A percentile compares a stretch with the other conserved stretches of the same genome.
phyloP scores from a whole-genome alignment of 2,329 filamentous ascomycete species.

The Thelonectria rubi region DNA sequence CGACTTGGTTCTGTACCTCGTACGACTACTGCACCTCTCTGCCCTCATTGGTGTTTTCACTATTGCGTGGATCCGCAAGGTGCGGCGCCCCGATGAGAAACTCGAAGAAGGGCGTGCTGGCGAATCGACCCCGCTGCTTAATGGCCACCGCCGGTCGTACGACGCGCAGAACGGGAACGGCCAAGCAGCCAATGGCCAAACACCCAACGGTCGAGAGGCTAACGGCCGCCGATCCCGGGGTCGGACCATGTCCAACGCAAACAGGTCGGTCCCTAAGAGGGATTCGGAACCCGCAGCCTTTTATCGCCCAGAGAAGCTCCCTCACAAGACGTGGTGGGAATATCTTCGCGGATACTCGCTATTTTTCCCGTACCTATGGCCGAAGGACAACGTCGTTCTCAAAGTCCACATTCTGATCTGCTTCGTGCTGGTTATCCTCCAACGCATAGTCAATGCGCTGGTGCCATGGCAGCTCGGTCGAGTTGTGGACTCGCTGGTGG shows the following conservation, averaged over 20 bases:
- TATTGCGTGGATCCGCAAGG: slow-evolving; percentile 54
- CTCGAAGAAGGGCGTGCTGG: slow-evolving; percentile 54
- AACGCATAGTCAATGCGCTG: slow-evolving; percentile 85
- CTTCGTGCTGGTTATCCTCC: slow-evolving; percentile 80
- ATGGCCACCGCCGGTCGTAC: slow-evolving; percentile 50
- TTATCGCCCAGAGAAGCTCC: slow-evolving; percentile 86
- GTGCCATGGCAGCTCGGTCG: slow-evolving; percentile 83
- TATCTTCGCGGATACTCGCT: slow-evolving; percentile 91
- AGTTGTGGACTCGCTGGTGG: slow-evolving; percentile 78
- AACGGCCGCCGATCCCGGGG: slow-evolving; percentile 47
- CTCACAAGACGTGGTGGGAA: slow-evolving; percentile 93
- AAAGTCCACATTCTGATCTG: slow-evolving; percentile 84
- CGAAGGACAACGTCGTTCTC: slow-evolving; percentile 76
- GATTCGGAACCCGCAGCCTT: slow-evolving; percentile 77
- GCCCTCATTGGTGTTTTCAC: slow-evolving; percentile 62
- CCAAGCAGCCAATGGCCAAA: slow-evolving; percentile 34
- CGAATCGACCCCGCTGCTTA: slow-evolving; percentile 73
- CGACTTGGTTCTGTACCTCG: slow-evolving; percentile 72
- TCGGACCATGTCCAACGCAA: slow-evolving; percentile 52
- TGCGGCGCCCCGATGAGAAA: slow-evolving; percentile 49
- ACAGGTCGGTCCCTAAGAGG: slow-evolving; percentile 47
- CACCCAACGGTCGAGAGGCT: slow-evolving; percentile 33
- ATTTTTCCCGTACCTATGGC: slow-evolving; percentile 98
- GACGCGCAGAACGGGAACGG: slow-evolving; percentile 48
- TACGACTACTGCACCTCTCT: slow-evolving; percentile 74